Evolutionary conservation across 139 green algal species (phyloP), one percentile per base, ranked within the genome.

Genomic region (Chlamydomonas schloesseri): DNA sequence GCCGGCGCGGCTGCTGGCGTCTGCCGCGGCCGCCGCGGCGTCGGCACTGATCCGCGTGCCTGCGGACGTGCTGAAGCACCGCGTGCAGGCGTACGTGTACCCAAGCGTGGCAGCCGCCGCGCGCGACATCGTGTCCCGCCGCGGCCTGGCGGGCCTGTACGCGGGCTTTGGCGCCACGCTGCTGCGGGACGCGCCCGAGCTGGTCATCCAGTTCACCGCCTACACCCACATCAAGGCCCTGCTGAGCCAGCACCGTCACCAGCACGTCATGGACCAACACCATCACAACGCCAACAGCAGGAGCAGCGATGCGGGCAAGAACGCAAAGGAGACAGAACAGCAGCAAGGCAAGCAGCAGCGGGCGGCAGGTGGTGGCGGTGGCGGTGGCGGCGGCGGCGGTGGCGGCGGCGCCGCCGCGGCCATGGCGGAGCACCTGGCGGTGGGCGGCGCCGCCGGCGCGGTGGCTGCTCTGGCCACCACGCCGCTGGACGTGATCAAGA

Each of bases 401-500:
- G 68, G 2, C 33, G 10, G 62, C 14, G 91, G 6, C 92, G 83
- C 74, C 82, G 95, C 88, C 92, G 95, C 77, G 80, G 94, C 47
- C 1, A 91, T 34, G 1, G 64, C n/a, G 46, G 79, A 85, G 64
- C 47, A 64, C 31, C 9, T 85, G 11, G 10, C 81, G 37, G 86
- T 97, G 11, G 94, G 94, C 17, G 95, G 91, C 37, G 74, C 89
- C 58, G 91, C 90, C 24, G 95, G 95, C 11, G 93, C 95, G 3
- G 58, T 71, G 64, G 94, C 95, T 11, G 92, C 95, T 5, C 84
- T 88, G 50, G 89, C 89, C 73, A 97, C 95, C 62, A 97, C 94
- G 77, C 95, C 95, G 34, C 88, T 97, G 42, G 95, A 97, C 77
- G 89, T 95, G 47, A 83, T 94, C 65, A 97, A 97, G 91, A 97